A percentile compares a stretch with the other conserved stretches of the same genome.
These are phyloP conservation scores for Phialocephala subalpina DNA, from an alignment of 2,329 filamentous ascomycete species.

Conservation along the genomic window DNA sequence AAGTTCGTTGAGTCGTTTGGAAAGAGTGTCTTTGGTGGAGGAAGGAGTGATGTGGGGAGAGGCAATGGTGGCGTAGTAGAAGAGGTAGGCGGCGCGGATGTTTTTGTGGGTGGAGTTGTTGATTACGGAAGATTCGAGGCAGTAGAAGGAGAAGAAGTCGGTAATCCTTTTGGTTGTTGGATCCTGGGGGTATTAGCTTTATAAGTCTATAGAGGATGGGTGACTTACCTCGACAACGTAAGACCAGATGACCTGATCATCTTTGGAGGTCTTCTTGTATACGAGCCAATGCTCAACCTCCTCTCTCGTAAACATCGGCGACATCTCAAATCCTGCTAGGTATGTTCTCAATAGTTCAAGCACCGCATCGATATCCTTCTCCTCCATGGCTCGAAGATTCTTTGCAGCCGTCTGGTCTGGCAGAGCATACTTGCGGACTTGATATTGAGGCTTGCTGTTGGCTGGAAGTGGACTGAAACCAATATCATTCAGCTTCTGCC, in stretches of 20 bases:
- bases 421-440: slow-evolving; percentile 86
- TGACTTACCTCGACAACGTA: slow-evolving; percentile 82
- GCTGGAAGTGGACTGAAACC: slow-evolving; percentile 90
- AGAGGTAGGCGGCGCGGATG: slow-evolving; percentile 92
- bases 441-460: slow-evolving; percentile 83
- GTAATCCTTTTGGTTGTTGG: slow-evolving; percentile 79
- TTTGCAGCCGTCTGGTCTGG: slow-evolving; percentile 76
- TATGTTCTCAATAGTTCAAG: slow-evolving; percentile 79
- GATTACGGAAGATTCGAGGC: slow-evolving; percentile 91
- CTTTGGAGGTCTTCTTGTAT: slow-evolving; percentile 69
- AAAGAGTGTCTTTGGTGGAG: slow-evolving; percentile 66
- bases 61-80: slow-evolving; percentile 89
- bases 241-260: slow-evolving; percentile 89
- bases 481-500: slow-evolving; percentile 94
- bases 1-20: slow-evolving; percentile 80
- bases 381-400: slow-evolving; percentile 82
- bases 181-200: slow-evolving; percentile 50
- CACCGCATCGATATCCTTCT: slow-evolving; percentile 80
- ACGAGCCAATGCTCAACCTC: slow-evolving; percentile 91
- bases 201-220: neutral
- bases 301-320: slow-evolving; percentile 79
- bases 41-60: slow-evolving; percentile 67
- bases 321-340: slow-evolving; percentile 81
- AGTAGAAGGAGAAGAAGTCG: slow-evolving; percentile 98
- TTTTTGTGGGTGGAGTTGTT: slow-evolving; percentile 78